Base-by-base conservation (phyloP, 306 rosid species). In the Oxytropis ochrocephala region DNA sequence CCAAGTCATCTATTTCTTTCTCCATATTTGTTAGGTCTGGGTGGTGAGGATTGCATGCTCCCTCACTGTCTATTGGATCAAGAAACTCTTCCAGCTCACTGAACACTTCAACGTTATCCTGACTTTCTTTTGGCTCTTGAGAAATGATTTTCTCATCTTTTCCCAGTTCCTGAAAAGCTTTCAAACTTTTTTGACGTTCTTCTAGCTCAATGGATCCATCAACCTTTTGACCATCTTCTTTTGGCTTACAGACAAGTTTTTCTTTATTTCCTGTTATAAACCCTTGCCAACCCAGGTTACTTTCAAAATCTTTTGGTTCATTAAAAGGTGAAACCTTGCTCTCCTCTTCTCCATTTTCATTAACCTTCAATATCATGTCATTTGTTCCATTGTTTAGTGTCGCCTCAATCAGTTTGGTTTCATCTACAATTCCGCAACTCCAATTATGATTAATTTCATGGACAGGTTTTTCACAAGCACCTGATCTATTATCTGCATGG, bases 361-460 rank as follows among this genome's bases (percentile, higher is more conserved):
- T 54, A 44, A 47, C 72, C 55, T 58, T 64, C 54, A 56, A 42
- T 49, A 18, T 69, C 58, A 50, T 51, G 61, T 79, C 86, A 30
- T 29, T 67, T 41, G 18, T 60, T 74, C 77, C 82, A 35, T 43
- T 77, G 64, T 69, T 73, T 71, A 41, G 69, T 19, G 75, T 61
- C 72, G 81, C 82, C 61, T 64, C 82, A 79, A 49, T 80, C 68
- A 76, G 69, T 68, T 67, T 74, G 60, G 84, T 54, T 70, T 76
- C 72, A 43, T 52, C 72, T 27, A 44, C 74, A 53, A 49, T 48
- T 42, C 82, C 80, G 62, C 75, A 77, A 73, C 43, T 39, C 27
- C 58, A 24, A 24, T 2, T 54, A 33, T 46, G 69, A 66, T 29
- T 52, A 30, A 79, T 54, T 75, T 75, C 73, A n/a, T 33, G 41